Base-by-base conservation (phyloP, 2,329 filamentous ascomycete species). In the Colletotrichum musicola region DNA sequence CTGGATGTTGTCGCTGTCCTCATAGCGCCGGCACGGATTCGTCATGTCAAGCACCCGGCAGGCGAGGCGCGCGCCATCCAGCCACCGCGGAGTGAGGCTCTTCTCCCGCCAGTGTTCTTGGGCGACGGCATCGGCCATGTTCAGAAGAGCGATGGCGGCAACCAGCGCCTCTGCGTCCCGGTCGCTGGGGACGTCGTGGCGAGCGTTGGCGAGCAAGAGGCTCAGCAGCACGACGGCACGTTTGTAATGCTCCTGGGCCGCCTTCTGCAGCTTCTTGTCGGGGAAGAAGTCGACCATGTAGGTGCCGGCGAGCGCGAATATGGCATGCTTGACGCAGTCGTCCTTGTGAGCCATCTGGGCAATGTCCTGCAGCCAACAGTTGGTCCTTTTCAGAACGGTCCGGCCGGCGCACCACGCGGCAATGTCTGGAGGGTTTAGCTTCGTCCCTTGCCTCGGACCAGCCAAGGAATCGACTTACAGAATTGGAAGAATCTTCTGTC, bases 261-360 rank as follows among this genome's bases (percentile, higher is more conserved):
- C 74, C 10, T 71, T 71, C 16, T 75, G 74, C 13, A 82, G 72
- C 5, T 68, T 68, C 9, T 79, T 75, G 30, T 75, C 71, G 1
- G 79, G 80, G 16, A 77, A 64, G 40, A 82, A 82, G 63, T 82
- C 81, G 63, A 81, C 80, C 6, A 82, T 78, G 35, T 82, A 82
- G 1, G 81, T 77, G 1, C 80, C 80, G 3, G 80, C 79, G 2
- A 82, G 73, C 22, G 80, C 80, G 50, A 81, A 78, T n/a, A 82
- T 81, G 6, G 81, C 81, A 27, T 75, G 73, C 4, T 75, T 72
- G 9, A 82, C 78, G 20, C 79, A 79, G 14, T 72, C 66, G 27
- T 74, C 76, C 25, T 77, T 53, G 12, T 49, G 74, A 22, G 79
- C 77, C 78, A 82, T 80, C n/a, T 75, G 74, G 5, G 79, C 79